Conservation (phyloP, 2,329 filamentous ascomycete genomes). For the Pyricularia sp. region DNA sequence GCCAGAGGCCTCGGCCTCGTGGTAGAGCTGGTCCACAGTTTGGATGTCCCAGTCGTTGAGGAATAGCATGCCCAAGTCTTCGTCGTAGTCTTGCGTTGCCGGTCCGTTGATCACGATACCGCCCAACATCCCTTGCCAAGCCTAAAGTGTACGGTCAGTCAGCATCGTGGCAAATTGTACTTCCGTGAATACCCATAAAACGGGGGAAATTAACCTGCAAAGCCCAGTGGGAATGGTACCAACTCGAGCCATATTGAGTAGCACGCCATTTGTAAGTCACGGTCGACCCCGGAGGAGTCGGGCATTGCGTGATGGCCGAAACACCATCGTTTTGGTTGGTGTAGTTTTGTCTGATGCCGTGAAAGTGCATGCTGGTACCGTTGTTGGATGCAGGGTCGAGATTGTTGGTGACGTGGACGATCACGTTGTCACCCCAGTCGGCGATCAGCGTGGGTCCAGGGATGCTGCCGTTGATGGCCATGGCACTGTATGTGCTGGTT, state of each 20-base stretch:
- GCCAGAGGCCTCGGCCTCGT: slow-evolving; percentile 15
- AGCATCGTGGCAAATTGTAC: no score
- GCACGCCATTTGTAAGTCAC: slow-evolving; percentile 45
- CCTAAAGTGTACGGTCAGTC: slow-evolving; percentile 11
- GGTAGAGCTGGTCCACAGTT: slow-evolving; percentile 28
- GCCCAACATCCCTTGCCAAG: slow-evolving; percentile 48
- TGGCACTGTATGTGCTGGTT: slow-evolving; percentile 17
- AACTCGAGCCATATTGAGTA: slow-evolving; percentile 43
- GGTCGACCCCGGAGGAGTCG: slow-evolving; percentile 23
- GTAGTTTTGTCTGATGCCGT: slow-evolving; percentile 49
- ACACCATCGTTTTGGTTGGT: slow-evolving; percentile 33
- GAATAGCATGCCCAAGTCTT: slow-evolving; percentile 50
- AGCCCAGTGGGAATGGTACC: slow-evolving; percentile 53
- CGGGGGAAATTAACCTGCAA: slow-evolving; percentile 12
- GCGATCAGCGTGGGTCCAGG: slow-evolving; percentile 21
- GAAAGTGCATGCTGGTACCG: slow-evolving; percentile 53
- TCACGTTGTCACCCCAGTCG: slow-evolving; percentile 27
- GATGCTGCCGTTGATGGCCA: slow-evolving; percentile 24
- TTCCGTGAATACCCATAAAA: no score
- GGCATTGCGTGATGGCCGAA: slow-evolving; percentile 27
- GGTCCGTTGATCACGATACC: slow-evolving; percentile 55
- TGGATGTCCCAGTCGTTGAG: slow-evolving; percentile 49
- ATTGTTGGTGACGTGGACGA: slow-evolving; percentile 24
- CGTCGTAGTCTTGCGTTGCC: slow-evolving; percentile 48
- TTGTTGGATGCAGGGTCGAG: slow-evolving; percentile 28